Conservation (phyloP, 805 yeast species). For the Lipomyces kockii region DNA sequence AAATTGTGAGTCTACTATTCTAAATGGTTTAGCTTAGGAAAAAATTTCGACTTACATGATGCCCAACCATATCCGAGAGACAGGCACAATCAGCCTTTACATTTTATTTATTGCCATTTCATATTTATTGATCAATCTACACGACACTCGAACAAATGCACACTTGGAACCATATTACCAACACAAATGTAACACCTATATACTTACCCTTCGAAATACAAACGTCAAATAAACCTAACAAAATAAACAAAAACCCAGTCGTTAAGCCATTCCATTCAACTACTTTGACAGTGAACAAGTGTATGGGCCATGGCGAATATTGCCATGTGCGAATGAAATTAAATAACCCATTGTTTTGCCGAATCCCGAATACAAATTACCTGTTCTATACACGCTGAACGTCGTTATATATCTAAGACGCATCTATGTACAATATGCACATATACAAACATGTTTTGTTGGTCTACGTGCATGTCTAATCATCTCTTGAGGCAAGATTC, state of each 20-base stretch:
- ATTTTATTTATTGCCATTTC: neutral
- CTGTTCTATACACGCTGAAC: neutral
- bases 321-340: neutral
- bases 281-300: neutral
- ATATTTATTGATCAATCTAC: neutral
- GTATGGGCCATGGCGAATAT: neutral
- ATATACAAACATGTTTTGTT: neutral
- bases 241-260: neutral
- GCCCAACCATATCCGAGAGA: neutral
- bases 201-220: neutral
- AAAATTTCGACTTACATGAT: neutral
- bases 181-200: neutral
- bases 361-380: neutral
- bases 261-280: neutral
- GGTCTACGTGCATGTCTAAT: neutral
- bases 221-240: neutral
- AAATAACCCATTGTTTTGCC: neutral
- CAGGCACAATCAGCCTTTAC: neutral
- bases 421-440: neutral
- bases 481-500: neutral
- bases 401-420: neutral
- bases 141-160: neutral
- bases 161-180: neutral
- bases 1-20: too few species aligned
- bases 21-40: neutral